These are phyloP conservation scores for Daldinia vernicosa DNA, from an alignment of 495 filamentous ascomycete genomes.

Conservation along the genomic window DNA sequence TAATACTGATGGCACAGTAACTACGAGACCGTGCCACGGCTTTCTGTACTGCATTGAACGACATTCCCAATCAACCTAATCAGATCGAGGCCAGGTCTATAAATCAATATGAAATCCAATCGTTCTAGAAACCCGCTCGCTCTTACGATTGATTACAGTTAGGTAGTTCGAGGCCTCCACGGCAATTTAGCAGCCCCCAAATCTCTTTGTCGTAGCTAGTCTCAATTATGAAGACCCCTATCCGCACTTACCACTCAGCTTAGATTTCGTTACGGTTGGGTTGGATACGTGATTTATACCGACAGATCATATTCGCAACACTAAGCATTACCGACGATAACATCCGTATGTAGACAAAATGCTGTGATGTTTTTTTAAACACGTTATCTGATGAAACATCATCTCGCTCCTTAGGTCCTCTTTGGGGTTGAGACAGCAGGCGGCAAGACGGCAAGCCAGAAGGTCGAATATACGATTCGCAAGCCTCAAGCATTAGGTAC, in stretches of 20 bases:
- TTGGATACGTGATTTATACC: background rate
- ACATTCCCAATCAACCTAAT: background rate
- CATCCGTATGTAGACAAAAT: background rate
- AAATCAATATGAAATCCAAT: background rate
- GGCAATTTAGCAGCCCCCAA: background rate
- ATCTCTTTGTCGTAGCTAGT: background rate
- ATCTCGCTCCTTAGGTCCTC: background rate
- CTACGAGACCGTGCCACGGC: conserved; percentile 2
- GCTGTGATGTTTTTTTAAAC: background rate
- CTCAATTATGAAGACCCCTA: background rate
- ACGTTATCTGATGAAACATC: background rate
- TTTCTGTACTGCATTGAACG: conserved; percentile 4
- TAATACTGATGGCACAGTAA: background rate
- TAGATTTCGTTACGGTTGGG: background rate
- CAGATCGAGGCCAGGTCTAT: background rate
- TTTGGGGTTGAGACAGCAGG: background rate
- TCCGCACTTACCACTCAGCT: background rate
- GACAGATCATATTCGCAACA: background rate
- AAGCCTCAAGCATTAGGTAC: background rate
- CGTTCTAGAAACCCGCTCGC: background rate
- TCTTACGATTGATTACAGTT: background rate
- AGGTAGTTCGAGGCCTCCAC: background rate
- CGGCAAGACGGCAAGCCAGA: background rate
- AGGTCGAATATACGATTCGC: background rate
- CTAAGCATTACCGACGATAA: background rate